Conservation (phyloP, 2,329 filamentous ascomycete genomes). For the Calonectria honghensis region DNA sequence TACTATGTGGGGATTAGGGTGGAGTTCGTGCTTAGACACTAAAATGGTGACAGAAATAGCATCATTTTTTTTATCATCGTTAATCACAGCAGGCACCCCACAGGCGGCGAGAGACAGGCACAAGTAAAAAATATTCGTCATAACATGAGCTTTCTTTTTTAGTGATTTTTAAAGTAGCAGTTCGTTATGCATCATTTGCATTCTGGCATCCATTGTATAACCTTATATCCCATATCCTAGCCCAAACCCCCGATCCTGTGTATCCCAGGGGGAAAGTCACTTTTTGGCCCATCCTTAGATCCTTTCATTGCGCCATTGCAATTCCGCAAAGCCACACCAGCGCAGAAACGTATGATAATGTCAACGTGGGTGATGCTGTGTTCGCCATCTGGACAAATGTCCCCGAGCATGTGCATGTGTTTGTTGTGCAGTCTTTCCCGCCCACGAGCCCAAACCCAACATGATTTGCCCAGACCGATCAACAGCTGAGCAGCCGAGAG, state of each 20-base stretch:
- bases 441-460: conserved; percentile 42
- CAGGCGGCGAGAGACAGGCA: neutral
- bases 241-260: conserved; percentile 47
- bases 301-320: conserved; percentile 33
- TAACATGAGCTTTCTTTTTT: conserved; percentile 13
- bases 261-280: conserved; percentile 48
- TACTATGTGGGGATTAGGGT: neutral
- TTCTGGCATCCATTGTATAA: conserved; percentile 55
- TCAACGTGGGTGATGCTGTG: conserved; percentile 28
- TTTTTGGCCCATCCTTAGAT: conserved; percentile 47
- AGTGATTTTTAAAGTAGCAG: neutral
- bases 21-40: conserved; percentile 2
- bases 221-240: conserved; percentile 48
- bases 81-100: neutral
- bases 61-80: neutral
- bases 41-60: neutral
- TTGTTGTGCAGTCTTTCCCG: conserved; percentile 34
- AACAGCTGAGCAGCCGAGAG: conserved; percentile 50
- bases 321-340: conserved; percentile 31
- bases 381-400: conserved; percentile 34
- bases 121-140: neutral
- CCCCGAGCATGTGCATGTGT: conserved; percentile 34
- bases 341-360: conserved; percentile 33
- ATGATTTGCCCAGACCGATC: conserved; percentile 50
- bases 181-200: conserved; percentile 53